Base-by-base conservation (phyloP, 257 asterid species). In the Datura wrightii region DNA sequence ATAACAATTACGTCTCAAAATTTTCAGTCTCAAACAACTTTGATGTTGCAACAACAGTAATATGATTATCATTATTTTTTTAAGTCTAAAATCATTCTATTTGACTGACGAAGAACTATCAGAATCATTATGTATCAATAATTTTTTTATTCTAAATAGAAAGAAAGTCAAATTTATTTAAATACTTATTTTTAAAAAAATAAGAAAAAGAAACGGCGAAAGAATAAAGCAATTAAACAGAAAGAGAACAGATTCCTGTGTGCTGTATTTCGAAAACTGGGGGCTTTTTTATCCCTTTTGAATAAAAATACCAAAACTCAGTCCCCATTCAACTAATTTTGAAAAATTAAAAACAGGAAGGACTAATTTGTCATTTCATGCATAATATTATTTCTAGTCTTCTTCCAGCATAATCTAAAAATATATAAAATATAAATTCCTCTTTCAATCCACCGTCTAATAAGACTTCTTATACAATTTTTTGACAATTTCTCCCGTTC, bases 361-460 rank as follows among this genome's bases (percentile, higher is more conserved):
- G 82, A 76, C 82, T 31, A 50, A 76, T 50, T 50, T 76, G 82
- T 50, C 82, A 76, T 76, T 76, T 50, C 4, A 50, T 1, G 5
- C 46, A 31, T 50, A 76, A 8, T 6, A 41, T 62, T 76, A 76
- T 31, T 50, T 74, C 52, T 50, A 3, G 8, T 19, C 13, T 74
- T 50, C 44, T 53, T 50, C 62, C 60, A 48, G 58, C 18, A n/a
- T 72, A 72, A 44, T 72, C 80, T 44, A 13, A 74, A 74, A 48
- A 46, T 46, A 76, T 14, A 24, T 3, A 19, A 46, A 67, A 46
- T 74, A 48, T 3, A 74, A 71, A 71, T 71, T 1, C 52, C n/a
- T 44, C 6, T 72, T 72, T 24, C 46, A 50, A 50, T 78, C 31
- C 82, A 78, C 63, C 82, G 48, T 31, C 44, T 3, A 52, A 76